A percentile compares a stretch with the other conserved stretches of the same genome.
phyloP scores from a whole-genome alignment of 1,284 basidiomycete species.

The Trichosporon ovoides region DNA sequence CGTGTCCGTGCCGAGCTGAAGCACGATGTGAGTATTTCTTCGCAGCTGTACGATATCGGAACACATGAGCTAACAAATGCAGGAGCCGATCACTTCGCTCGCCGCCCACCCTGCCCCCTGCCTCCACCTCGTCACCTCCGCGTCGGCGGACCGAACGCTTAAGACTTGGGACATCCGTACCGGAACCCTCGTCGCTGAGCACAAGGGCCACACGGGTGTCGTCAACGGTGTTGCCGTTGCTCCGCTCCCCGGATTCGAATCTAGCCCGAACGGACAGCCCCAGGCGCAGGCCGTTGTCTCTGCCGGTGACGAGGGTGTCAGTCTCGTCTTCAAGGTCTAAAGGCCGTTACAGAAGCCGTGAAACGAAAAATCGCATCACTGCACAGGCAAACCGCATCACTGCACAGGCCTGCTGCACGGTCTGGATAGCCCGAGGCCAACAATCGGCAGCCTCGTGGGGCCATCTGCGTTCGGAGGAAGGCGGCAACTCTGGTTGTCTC shows the following conservation, averaged over 20 bases:
- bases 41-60: too few relatives aligned
- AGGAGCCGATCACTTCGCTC: constrained; percentile 81
- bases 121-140: constrained; percentile 70
- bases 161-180: constrained; percentile 91
- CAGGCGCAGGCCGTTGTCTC: constrained; percentile 59
- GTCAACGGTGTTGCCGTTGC: constrained; percentile 72
- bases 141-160: constrained; percentile 76
- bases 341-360: background rate
- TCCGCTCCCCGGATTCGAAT: constrained; percentile 28
- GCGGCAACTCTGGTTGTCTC: background rate
- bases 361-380: background rate
- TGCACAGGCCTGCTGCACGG: background rate
- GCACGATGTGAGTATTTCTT: constrained; percentile 60
- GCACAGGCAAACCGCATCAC: background rate
- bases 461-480: background rate
- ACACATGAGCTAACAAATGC: constrained; percentile 9
- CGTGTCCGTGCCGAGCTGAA: constrained; percentile 70
- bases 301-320: constrained; percentile 78
- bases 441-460: background rate
- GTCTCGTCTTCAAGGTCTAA: constrained; percentile 57
- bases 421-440: background rate
- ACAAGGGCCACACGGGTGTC: constrained; percentile 77
- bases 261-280: constrained; percentile 36
- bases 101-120: constrained; percentile 63
- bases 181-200: constrained; percentile 68